Evolutionary conservation across 2,329 filamentous ascomycete species (phyloP).

Genomic region (Fusarium sarcochroum): DNA sequence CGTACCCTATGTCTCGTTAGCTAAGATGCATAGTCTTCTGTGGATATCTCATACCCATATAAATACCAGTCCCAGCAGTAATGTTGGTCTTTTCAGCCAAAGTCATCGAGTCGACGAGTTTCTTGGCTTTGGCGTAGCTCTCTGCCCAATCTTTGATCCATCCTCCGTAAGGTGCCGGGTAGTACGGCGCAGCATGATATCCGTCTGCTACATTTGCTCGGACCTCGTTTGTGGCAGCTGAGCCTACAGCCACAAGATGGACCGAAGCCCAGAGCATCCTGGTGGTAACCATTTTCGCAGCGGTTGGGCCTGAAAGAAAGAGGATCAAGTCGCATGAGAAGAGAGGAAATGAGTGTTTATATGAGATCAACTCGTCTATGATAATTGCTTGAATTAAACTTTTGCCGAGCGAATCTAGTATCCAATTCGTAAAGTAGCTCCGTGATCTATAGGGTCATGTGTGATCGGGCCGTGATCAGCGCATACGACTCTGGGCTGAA

Average conservation of each 20-base stretch:
- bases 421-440: constrained; percentile 15
- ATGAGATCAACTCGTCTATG: background rate
- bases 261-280: constrained; percentile 9
- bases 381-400: background rate
- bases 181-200: constrained; percentile 69
- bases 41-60: constrained; percentile 68
- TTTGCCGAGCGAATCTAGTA: background rate
- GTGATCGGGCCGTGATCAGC: constrained; percentile 1
- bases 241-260: constrained; percentile 10
- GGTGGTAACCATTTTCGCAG: constrained; percentile 2
- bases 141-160: constrained; percentile 78
- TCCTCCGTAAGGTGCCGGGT: constrained; percentile 79
- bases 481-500: constrained; percentile 2
- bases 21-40: background rate
- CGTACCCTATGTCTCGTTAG: constrained; percentile 36
- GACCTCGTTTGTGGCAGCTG: background rate
- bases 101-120: constrained; percentile 81
- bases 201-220: constrained; percentile 29
- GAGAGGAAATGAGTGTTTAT: constrained; percentile 1
- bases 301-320: too few relatives aligned
- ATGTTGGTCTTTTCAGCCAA: constrained; percentile 86
- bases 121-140: constrained; percentile 78
- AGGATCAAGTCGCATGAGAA: background rate
- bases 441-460: constrained; percentile 19
- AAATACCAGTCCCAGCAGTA: constrained; percentile 78